phyloP scores from a whole-genome alignment of 148 eudicot species.

The Heliamphora exappendiculata region DNA sequence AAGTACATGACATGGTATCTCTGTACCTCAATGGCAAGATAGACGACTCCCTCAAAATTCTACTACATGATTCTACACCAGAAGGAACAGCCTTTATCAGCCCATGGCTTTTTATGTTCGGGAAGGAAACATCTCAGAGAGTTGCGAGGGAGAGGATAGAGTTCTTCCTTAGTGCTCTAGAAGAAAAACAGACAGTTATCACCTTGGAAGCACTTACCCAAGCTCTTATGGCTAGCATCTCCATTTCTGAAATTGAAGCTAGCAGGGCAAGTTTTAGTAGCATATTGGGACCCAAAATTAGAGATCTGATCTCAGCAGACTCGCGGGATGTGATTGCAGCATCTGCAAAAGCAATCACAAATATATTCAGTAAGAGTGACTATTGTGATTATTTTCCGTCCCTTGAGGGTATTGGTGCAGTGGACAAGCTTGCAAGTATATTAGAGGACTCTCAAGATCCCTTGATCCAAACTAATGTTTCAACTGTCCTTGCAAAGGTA shows the following conservation, averaged over 20 bases:
- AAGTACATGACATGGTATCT: constrained; percentile 14
- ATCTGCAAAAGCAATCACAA: constrained; percentile 7
- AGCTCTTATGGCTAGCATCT: constrained; percentile 7
- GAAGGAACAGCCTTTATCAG: constrained; percentile 3
- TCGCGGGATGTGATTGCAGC: constrained; percentile 9
- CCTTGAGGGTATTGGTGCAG: background rate
- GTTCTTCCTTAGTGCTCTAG: background rate
- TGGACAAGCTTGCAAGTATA: constrained; percentile 3
- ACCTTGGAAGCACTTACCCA: constrained; percentile 8
- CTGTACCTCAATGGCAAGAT: constrained; percentile 9
- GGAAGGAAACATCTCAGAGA: constrained; percentile 7
- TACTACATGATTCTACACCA: constrained; percentile 2
- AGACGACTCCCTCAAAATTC: background rate
- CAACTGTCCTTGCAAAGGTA: constrained; percentile 6
- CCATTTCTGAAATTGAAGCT: constrained; percentile 12
- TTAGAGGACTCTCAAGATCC: constrained; percentile 9
- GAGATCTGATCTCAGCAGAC: constrained; percentile 5
- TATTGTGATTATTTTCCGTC: constrained; percentile 5
- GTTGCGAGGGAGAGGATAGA: background rate
- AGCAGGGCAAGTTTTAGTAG: constrained; percentile 13
- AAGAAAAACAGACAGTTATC: constrained; percentile 10
- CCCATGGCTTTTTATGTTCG: constrained; percentile 14
- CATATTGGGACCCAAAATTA: constrained; percentile 12
- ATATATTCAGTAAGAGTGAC: constrained; percentile 1
- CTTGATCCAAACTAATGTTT: background rate